Evolutionary conservation across 2,329 filamentous ascomycete genomes (phyloP).

Genomic region (Hymenoscyphus infarciens): DNA sequence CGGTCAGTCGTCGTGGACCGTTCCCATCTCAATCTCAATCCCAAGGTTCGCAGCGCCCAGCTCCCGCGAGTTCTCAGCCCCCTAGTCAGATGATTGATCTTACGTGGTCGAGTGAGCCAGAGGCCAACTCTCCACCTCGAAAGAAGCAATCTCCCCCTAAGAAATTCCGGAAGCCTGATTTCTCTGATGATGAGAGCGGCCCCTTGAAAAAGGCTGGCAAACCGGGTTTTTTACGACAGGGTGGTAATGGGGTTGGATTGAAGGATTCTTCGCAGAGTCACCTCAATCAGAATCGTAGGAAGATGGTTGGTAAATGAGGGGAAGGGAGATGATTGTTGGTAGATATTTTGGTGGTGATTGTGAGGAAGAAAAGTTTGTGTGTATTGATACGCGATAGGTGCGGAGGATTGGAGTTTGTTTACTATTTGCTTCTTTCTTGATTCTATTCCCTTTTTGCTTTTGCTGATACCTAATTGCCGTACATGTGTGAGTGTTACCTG

Average conservation of each 20-base stretch:
- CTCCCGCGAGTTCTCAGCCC: not conserved
- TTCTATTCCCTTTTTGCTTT: not conserved
- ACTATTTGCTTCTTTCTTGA: not conserved
- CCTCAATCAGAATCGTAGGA: constrained; percentile 9
- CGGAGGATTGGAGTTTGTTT: not conserved
- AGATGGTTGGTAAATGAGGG: constrained; percentile 8
- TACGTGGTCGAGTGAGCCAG: not conserved
- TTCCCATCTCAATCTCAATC: not conserved
- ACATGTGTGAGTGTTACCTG: not conserved
- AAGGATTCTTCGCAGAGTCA: constrained; percentile 3
- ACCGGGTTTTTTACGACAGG: not conserved
- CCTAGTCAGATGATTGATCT: constrained; percentile 5
- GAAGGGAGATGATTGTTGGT: not conserved
- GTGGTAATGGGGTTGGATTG: not conserved
- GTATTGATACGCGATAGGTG: not conserved
- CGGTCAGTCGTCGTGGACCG: not conserved
- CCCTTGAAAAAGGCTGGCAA: not conserved
- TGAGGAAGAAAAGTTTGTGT: not conserved
- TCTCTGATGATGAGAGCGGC: not conserved
- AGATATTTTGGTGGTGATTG: not conserved
- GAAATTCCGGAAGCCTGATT: not conserved
- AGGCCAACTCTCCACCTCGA: not conserved
- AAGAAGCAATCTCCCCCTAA: not conserved
- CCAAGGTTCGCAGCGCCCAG: not conserved
- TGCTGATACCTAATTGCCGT: not conserved